Conservation (phyloP, 2,329 filamentous ascomycete species). For the Zasmidium angulare region DNA sequence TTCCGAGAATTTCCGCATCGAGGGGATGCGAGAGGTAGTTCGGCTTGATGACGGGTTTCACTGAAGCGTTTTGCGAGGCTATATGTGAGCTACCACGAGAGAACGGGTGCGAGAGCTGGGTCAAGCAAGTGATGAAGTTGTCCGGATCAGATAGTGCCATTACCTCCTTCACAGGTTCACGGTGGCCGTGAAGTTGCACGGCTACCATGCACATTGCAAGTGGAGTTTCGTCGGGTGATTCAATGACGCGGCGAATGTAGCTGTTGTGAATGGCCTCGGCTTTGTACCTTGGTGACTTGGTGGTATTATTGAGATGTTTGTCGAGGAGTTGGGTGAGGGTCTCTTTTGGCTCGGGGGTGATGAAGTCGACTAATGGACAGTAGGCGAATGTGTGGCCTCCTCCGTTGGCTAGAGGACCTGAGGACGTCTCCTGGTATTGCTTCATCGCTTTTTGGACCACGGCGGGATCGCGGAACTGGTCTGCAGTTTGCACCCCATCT, state of each 20-base stretch:
- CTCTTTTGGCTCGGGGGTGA: neutral
- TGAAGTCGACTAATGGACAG: constrained; percentile 10
- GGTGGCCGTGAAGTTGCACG: constrained; percentile 1
- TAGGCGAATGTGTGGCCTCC: neutral
- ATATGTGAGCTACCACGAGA: constrained; percentile 31
- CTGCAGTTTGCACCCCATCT: constrained; percentile 18
- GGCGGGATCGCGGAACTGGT: constrained; percentile 6
- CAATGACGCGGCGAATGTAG: neutral
- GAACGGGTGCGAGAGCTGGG: constrained; percentile 29
- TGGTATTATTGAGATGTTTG: constrained; percentile 3
- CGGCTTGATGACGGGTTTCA: constrained; percentile 27
- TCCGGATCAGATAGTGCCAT: neutral
- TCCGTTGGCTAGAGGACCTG: constrained; percentile 6
- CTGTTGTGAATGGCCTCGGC: constrained; percentile 3
- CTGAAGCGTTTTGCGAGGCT: constrained; percentile 15
- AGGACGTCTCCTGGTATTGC: constrained; percentile 5
- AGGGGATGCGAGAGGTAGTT: constrained; percentile 32
- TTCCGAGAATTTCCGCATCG: constrained; percentile 31
- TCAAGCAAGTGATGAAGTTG: constrained; percentile 24
- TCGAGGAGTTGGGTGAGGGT: constrained; percentile 4
- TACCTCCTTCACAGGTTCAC: neutral
- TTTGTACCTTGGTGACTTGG: neutral
- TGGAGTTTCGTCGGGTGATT: constrained; percentile 3
- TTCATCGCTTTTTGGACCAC: constrained; percentile 5
- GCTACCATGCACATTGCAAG: neutral